Percentiles rank a stretch among this genome's conserved stretches.
Conservation (phyloP, 1,284 basidiomycete genomes). For the Pulveroboletus sp. region DNA sequence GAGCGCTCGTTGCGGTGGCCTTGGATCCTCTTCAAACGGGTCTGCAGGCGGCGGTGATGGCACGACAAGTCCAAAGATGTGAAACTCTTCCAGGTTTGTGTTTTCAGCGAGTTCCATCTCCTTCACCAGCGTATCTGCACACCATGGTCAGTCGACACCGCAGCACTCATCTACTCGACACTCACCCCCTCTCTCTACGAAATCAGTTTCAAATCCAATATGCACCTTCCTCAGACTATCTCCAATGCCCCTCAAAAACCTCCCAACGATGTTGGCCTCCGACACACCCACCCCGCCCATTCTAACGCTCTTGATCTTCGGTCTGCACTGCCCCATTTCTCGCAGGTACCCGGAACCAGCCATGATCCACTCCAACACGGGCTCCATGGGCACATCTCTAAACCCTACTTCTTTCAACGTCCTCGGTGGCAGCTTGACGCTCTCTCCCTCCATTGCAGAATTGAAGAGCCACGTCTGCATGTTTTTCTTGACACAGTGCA, state of each 20-base stretch:
- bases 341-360: conserved; percentile 17
- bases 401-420: conserved; percentile 32
- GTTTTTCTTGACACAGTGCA: conserved; percentile 28
- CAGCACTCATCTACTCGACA: background rate
- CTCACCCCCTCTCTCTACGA: conserved; percentile 36
- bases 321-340: conserved; percentile 2
- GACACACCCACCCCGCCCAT: conserved; percentile 31
- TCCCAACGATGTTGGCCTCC: conserved; percentile 32
- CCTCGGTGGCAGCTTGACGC: conserved; percentile 21
- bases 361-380: conserved; percentile 34
- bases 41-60: conserved; percentile 33
- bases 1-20: conserved; percentile 14
- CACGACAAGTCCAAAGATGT: conserved; percentile 37
- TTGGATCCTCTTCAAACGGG: conserved; percentile 22
- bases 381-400: conserved; percentile 23
- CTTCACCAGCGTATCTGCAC: conserved; percentile 28
- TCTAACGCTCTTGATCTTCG: conserved; percentile 28
- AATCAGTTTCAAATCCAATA: conserved; percentile 36
- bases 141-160: conserved; percentile 8
- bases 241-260: conserved; percentile 26
- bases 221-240: conserved; percentile 28
- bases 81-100: conserved; percentile 30
- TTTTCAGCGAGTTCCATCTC: conserved; percentile 32
- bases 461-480: conserved; percentile 12
- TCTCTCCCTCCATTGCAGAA: conserved; percentile 5